Evolutionary conservation across 2,329 filamentous ascomycete species (phyloP).

Genomic region (Blastomyces emzantsi): DNA sequence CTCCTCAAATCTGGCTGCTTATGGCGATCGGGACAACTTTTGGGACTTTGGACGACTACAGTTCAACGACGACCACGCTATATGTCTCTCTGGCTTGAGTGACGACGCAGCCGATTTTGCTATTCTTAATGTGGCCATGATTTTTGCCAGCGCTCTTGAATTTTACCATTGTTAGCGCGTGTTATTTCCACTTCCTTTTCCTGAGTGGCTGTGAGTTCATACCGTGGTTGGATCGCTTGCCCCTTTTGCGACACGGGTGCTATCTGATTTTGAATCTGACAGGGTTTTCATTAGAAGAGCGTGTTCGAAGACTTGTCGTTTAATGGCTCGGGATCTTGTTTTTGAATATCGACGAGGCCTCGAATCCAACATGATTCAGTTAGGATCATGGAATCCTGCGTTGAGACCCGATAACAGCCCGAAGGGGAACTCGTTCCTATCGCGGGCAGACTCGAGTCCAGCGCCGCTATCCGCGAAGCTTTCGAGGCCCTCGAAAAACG

Average conservation of each 20-base stretch:
- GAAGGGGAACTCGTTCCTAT: not conserved
- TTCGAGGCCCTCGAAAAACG: not conserved
- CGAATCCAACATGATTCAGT: slow-evolving; percentile 11
- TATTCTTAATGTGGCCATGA: slow-evolving; percentile 11
- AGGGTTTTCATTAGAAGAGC: not conserved
- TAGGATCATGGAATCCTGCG: slow-evolving; percentile 48
- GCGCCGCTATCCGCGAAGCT: not conserved
- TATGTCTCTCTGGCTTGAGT: not conserved
- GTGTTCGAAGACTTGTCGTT: not conserved
- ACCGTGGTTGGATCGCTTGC: slow-evolving; percentile 1
- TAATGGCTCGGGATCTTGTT: slow-evolving; percentile 11
- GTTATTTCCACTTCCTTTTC: slow-evolving; percentile 1
- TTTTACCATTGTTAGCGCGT: slow-evolving; percentile 10
- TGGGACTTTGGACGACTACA: not conserved
- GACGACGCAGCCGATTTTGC: not conserved
- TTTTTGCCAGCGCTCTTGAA: not conserved
- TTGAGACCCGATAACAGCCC: slow-evolving; percentile 37
- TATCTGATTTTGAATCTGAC: not conserved
- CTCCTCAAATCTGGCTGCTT: not conserved
- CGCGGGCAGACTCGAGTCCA: not conserved
- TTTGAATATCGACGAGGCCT: slow-evolving; percentile 6
- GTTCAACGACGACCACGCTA: not conserved
- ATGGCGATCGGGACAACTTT: not conserved
- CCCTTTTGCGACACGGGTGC: slow-evolving; percentile 2
- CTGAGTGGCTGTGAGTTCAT: not conserved